Percentiles rank a stretch among this genome's conserved stretches.
Evolutionary conservation across 352 stramenopile genomes (phyloP).

Genomic region (Pythium folliculosum): DNA sequence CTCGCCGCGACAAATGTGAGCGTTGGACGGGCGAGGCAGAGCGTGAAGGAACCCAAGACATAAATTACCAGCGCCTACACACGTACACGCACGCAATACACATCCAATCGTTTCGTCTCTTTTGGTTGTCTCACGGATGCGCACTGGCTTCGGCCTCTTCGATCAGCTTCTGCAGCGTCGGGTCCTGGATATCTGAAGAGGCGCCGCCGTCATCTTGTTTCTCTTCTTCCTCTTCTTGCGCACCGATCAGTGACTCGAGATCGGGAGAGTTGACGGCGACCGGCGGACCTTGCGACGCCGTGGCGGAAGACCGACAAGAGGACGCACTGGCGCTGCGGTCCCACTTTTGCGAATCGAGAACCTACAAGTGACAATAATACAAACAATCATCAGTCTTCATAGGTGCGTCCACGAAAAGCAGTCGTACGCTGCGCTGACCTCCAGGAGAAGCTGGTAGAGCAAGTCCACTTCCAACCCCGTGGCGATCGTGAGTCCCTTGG

Average conservation of each 20-base stretch:
- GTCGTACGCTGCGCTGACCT: constrained; percentile 33
- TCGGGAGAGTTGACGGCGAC: constrained; percentile 35
- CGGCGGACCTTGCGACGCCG: neutral
- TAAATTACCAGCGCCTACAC: neutral
- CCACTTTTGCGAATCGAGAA: constrained; percentile 59
- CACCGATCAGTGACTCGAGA: constrained; percentile 57
- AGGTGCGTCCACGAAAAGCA: neutral
- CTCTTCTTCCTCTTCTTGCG: constrained; percentile 67
- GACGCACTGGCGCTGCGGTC: constrained; percentile 16
- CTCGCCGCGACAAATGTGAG: constrained; percentile 21
- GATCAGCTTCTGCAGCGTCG: constrained; percentile 13
- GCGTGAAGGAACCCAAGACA: no score
- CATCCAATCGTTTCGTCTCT: neutral
- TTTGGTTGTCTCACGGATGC: neutral
- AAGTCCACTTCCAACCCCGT: constrained; percentile 79
- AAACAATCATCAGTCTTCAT: neutral
- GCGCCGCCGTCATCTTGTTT: constrained; percentile 27
- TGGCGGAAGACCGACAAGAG: constrained; percentile 4
- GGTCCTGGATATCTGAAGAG: constrained; percentile 10
- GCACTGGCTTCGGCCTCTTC: constrained; percentile 10
- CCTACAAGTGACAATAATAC: no score
- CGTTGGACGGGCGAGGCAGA: no score
- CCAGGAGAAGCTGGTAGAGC: constrained; percentile 65
- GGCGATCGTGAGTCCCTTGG: constrained; percentile 65
- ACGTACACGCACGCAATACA: neutral